A percentile compares a stretch with the other conserved stretches of the same genome.
These are phyloP conservation scores for Debaryomyces subglobosus DNA, from an alignment of 1,139 yeast genomes.

Conservation along the genomic window DNA sequence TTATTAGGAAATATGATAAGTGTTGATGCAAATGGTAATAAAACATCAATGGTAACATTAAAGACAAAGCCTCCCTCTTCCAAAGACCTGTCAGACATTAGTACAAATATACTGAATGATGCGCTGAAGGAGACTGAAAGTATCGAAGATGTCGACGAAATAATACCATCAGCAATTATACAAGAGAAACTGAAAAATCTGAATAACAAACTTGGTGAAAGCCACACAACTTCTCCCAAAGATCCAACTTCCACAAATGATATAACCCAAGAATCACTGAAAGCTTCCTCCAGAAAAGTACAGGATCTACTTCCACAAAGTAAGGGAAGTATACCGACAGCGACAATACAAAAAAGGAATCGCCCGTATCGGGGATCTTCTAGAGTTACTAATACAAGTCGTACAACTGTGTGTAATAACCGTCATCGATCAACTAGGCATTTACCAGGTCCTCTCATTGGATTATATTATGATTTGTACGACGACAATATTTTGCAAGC, in stretches of 20 bases:
- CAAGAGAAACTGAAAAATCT: background rate
- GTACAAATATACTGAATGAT: background rate
- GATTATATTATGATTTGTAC: slow-evolving; percentile 39
- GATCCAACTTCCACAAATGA: background rate
- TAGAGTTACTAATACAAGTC: slow-evolving; percentile 18
- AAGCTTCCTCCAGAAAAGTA: background rate
- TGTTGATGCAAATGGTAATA: slow-evolving; percentile 5
- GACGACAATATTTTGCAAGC: slow-evolving; percentile 38
- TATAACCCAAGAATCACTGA: background rate
- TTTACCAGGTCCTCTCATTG: slow-evolving; percentile 45
- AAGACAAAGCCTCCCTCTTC: background rate
- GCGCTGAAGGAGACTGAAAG: background rate
- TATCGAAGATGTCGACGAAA: background rate
- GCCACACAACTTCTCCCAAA: background rate
- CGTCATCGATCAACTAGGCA: slow-evolving; percentile 36
- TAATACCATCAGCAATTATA: background rate
- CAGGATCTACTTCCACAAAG: background rate
- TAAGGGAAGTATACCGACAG: slow-evolving; percentile 4
- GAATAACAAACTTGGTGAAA: background rate
- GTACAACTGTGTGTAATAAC: slow-evolving; percentile 39
- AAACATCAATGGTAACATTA: slow-evolving; percentile 4
- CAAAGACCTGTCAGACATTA: background rate
- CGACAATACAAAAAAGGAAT: background rate
- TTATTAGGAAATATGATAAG: slow-evolving; percentile 14
- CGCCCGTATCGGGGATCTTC: slow-evolving; percentile 6